These are phyloP conservation scores for Globisporangium spiculum DNA, from an alignment of 352 stramenopile genomes.

Conservation along the genomic window DNA sequence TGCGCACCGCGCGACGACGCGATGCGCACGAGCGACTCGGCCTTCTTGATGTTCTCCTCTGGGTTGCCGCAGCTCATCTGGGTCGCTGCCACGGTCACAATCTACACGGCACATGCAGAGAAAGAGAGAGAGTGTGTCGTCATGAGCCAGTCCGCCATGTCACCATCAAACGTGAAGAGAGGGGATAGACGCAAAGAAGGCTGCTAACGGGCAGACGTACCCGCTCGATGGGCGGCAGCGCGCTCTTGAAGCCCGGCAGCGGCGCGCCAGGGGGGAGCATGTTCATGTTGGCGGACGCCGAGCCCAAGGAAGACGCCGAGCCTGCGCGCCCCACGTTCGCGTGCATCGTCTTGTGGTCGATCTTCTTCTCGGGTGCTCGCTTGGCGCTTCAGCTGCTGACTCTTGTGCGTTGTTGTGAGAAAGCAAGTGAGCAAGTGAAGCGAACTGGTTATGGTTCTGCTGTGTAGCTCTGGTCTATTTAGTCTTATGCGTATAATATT, in stretches of 20 bases:
- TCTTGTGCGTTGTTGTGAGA: not conserved
- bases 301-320: slow-evolving; percentile 32
- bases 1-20: slow-evolving; percentile 84
- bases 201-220: slow-evolving; percentile 22
- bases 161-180: not conserved
- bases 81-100: slow-evolving; percentile 83
- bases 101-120: slow-evolving; percentile 25
- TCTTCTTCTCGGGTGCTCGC: not conserved
- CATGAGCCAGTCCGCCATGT: not conserved
- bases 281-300: slow-evolving; percentile 19
- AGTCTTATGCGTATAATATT: too few species aligned
- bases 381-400: not conserved
- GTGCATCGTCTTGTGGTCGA: slow-evolving; percentile 22
- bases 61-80: slow-evolving; percentile 86
- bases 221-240: slow-evolving; percentile 48
- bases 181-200: not conserved
- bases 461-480: too few species aligned
- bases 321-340: slow-evolving; percentile 24
- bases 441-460: not conserved
- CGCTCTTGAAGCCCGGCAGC: slow-evolving; percentile 41
- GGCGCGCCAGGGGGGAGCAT: slow-evolving; percentile 19
- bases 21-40: slow-evolving; percentile 87
- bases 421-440: not conserved
- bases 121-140: not conserved
- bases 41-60: slow-evolving; percentile 90